Conservation (phyloP, 805 yeast species). For the Kazachstania viticola region DNA sequence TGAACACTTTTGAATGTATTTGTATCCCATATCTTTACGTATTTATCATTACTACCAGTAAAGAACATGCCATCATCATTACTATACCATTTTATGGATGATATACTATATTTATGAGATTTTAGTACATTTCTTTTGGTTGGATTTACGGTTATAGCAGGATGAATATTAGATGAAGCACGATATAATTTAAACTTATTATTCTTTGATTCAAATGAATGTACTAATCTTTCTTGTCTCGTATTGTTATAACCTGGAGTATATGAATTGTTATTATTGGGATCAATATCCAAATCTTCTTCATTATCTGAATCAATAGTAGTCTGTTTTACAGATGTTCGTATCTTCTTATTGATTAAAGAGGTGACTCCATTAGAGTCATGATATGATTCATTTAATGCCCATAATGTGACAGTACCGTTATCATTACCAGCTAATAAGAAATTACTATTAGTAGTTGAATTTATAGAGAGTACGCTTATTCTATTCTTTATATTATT, state of each 20-base stretch:
- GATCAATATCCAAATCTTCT: no score
- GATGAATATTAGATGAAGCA: not conserved
- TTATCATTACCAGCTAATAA: slow-evolving; percentile 18
- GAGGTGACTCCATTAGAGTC: slow-evolving; percentile 8
- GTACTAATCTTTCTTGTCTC: slow-evolving; percentile 5
- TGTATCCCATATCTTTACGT: slow-evolving; percentile 75
- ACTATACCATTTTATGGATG: slow-evolving; percentile 80
- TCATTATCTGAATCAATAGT: no score
- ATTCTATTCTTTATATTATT: no score
- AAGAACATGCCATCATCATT: slow-evolving; percentile 77
- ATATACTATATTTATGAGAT: slow-evolving; percentile 58
- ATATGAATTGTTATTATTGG: not conserved
- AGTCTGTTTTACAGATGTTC: not conserved
- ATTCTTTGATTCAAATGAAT: slow-evolving; percentile 12
- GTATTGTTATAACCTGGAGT: not conserved
- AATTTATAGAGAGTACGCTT: no score
- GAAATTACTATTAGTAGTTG: slow-evolving; percentile 6
- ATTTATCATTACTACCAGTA: slow-evolving; percentile 68
- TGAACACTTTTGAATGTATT: slow-evolving; percentile 53
- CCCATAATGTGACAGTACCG: slow-evolving; percentile 27
- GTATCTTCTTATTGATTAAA: not conserved
- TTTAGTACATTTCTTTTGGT: not conserved
- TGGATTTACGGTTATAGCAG: not conserved
- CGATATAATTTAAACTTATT: slow-evolving; percentile 16
- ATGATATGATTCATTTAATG: no score